A percentile compares a stretch with the other conserved stretches of the same genome.
phyloP scores from a whole-genome alignment of 1,139 yeast genomes.

The Protomyces macrosporus region DNA sequence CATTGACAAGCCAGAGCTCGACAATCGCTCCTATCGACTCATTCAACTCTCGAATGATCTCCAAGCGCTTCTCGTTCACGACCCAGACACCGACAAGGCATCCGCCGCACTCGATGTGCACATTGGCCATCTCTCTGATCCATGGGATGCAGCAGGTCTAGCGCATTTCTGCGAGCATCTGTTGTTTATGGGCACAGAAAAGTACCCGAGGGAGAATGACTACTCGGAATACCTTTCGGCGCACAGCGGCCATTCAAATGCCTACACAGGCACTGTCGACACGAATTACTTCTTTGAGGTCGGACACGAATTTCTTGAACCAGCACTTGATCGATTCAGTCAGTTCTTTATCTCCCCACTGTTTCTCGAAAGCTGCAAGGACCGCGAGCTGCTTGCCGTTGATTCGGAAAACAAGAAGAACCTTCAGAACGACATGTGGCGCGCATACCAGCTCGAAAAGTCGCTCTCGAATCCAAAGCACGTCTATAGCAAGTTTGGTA shows the following conservation, averaged over 20 bases:
- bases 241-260: constrained; percentile 65
- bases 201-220: constrained; percentile 87
- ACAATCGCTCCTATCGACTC: constrained; percentile 48
- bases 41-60: constrained; percentile 63
- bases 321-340: constrained; percentile 86
- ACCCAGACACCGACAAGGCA: constrained; percentile 79
- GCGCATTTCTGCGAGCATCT: constrained; percentile 97
- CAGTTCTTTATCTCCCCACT: constrained; percentile 87
- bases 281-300: constrained; percentile 90
- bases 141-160: constrained; percentile 66
- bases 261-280: constrained; percentile 82
- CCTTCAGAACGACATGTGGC: constrained; percentile 82
- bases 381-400: constrained; percentile 88
- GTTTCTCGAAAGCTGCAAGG: constrained; percentile 74
- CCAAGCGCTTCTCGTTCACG: constrained; percentile 72
- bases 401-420: constrained; percentile 95
- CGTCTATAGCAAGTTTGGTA: constrained; percentile 66
- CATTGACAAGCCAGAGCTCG: constrained; percentile 20
- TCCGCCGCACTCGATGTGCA: constrained; percentile 91
- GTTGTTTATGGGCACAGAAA: constrained; percentile 92
- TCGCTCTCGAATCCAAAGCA: constrained; percentile 64
- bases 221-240: constrained; percentile 71
- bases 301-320: constrained; percentile 66
- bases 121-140: constrained; percentile 84
- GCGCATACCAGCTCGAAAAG: constrained; percentile 78